Conservation (phyloP, 2,329 filamentous ascomycete species). For the Aspergillus cejpii region DNA sequence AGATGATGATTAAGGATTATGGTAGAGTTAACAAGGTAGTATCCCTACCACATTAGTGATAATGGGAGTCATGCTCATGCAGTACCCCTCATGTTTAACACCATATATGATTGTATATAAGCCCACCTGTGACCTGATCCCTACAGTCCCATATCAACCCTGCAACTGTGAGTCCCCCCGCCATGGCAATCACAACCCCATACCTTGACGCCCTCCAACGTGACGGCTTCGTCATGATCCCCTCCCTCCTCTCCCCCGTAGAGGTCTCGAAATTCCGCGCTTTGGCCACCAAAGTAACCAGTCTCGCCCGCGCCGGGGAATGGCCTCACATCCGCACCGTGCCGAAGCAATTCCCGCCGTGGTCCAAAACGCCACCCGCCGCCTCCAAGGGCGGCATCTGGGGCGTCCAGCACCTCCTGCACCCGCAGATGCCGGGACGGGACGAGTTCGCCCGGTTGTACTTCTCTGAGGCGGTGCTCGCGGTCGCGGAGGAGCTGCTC, state of each 20-base stretch:
- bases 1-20: too few relatives aligned
- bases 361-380: conserved; percentile 53
- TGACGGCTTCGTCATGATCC: conserved; percentile 71
- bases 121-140: too few relatives aligned
- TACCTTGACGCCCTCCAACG: conserved; percentile 53
- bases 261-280: conserved; percentile 55
- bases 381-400: conserved; percentile 61
- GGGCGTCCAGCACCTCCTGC: conserved; percentile 80
- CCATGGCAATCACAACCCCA: conserved; percentile 21
- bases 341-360: conserved; percentile 86
- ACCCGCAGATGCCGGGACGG: conserved; percentile 60
- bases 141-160: too few relatives aligned
- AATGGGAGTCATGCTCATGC: too few relatives aligned
- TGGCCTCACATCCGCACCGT: conserved; percentile 81
- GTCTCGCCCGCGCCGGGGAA: conserved; percentile 58
- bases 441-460: conserved; percentile 61
- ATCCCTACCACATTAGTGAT: too few relatives aligned
- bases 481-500: conserved; percentile 60
- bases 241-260: conserved; percentile 52
- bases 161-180: too few relatives aligned
- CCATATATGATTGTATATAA: too few relatives aligned
- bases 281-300: conserved; percentile 53
- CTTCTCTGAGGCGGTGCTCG: conserved; percentile 60
- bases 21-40: too few relatives aligned
- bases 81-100: too few relatives aligned